Evolutionary conservation across 768 basidiomycete genomes (phyloP).

Genomic region (Suillus plorans): DNA sequence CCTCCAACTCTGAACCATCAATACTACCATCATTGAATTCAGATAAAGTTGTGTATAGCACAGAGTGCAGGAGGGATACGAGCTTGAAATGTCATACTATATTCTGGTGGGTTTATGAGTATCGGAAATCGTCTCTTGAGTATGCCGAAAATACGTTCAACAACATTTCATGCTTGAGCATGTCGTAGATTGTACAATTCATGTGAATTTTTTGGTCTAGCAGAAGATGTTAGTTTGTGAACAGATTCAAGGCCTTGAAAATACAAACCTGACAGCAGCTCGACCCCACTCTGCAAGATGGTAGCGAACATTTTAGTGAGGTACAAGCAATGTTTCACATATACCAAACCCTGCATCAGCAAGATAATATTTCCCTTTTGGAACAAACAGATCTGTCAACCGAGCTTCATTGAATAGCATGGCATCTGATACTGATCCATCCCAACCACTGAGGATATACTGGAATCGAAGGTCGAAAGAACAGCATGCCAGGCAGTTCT

Average conservation of each 20-base stretch:
- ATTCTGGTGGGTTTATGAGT: slow-evolving; percentile 12
- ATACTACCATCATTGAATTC: background rate
- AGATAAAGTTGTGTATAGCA: slow-evolving; percentile 26
- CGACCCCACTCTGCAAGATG: slow-evolving; percentile 23
- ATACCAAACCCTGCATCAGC: slow-evolving; percentile 18
- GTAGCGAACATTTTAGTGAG: slow-evolving; percentile 37
- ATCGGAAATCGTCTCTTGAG: slow-evolving; percentile 20
- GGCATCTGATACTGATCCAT: slow-evolving; percentile 11
- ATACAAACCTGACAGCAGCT: slow-evolving; percentile 27
- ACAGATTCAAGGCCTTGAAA: background rate
- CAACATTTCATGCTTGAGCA: slow-evolving; percentile 17
- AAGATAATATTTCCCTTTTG: slow-evolving; percentile 11
- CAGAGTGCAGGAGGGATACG: slow-evolving; percentile 21
- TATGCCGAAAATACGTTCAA: slow-evolving; percentile 22
- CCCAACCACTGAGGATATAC: slow-evolving; percentile 19
- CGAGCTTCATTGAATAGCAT: slow-evolving; percentile 9
- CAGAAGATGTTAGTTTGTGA: slow-evolving; percentile 2
- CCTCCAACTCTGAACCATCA: background rate
- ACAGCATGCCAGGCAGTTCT: slow-evolving; percentile 23
- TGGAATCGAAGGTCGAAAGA: slow-evolving; percentile 14
- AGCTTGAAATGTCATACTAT: slow-evolving; percentile 20
- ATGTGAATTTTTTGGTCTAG: slow-evolving; percentile 16
- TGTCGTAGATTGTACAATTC: slow-evolving; percentile 25
- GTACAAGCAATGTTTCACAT: slow-evolving; percentile 32
- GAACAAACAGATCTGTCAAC: slow-evolving; percentile 11